phyloP scores from a whole-genome alignment of 2,329 filamentous ascomycete species.

The Magnaporthales sp. region DNA sequence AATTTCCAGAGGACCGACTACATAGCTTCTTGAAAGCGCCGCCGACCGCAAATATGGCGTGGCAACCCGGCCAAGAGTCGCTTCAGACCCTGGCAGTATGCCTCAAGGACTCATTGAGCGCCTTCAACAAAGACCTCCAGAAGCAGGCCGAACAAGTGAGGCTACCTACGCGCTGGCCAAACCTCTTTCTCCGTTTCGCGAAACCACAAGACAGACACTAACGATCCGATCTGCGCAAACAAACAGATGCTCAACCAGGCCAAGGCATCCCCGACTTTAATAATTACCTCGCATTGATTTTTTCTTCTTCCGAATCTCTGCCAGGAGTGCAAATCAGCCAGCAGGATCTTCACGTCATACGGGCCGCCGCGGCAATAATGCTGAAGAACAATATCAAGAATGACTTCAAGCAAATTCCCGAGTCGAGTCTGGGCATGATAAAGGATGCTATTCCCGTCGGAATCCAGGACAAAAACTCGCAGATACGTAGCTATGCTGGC shows the following conservation, averaged over 20 bases:
- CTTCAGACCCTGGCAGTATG: conserved; percentile 82
- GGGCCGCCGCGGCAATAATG: conserved; percentile 85
- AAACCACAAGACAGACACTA: not conserved
- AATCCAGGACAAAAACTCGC: conserved; percentile 70
- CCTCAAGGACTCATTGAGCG: conserved; percentile 86
- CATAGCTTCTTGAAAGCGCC: not conserved
- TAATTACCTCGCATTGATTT: conserved; percentile 91
- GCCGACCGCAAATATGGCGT: conserved; percentile 55
- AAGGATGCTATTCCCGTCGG: conserved; percentile 70
- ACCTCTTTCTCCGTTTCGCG: not conserved
- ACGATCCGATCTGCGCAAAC: conserved; percentile 1
- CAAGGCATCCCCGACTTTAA: conserved; percentile 82
- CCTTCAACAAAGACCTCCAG: conserved; percentile 68
- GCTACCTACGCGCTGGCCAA: conserved; percentile 6
- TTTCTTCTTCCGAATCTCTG: conserved; percentile 61
- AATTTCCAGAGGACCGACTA: not conserved
- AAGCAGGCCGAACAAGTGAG: conserved; percentile 84
- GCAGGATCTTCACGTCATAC: conserved; percentile 63
- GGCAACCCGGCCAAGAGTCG: conserved; percentile 84
- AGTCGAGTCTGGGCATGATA: conserved; percentile 65
- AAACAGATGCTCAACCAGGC: conserved; percentile 85
- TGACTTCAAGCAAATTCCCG: conserved; percentile 67
- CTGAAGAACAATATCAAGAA: conserved; percentile 86
- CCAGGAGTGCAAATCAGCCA: conserved; percentile 49
- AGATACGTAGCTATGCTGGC: conserved; percentile 83